Evolutionary conservation across 1,284 basidiomycete genomes (phyloP).

Genomic region (Microbotryum saponariae): DNA sequence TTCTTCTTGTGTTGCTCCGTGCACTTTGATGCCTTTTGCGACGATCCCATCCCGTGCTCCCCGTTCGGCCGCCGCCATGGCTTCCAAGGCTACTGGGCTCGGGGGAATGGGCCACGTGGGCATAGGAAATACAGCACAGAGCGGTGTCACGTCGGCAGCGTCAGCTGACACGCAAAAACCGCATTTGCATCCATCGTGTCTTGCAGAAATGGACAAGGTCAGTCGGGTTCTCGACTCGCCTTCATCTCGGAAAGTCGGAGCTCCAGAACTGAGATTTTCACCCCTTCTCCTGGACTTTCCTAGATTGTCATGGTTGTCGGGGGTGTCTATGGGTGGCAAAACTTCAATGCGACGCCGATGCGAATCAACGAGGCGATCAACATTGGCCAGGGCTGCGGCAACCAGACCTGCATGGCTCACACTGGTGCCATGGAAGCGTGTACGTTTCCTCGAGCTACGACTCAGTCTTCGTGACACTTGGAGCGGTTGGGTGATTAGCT

Average conservation of each 20-base stretch:
- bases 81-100: not conserved
- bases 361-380: slow-evolving; percentile 22
- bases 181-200: no score
- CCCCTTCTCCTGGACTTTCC: no score
- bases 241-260: no score
- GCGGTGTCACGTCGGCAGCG: not conserved
- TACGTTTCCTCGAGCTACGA: no score
- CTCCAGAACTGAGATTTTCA: no score
- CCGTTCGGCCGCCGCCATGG: not conserved
- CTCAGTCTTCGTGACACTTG: no score
- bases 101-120: not conserved
- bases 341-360: not conserved
- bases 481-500: not conserved
- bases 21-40: not conserved
- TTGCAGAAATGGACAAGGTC: slow-evolving; percentile 35
- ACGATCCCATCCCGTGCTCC: no score
- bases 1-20: not conserved
- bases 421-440: slow-evolving; percentile 20
- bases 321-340: not conserved
- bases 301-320: slow-evolving; percentile 28
- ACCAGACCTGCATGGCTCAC: slow-evolving; percentile 31
- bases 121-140: no score
- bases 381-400: slow-evolving; percentile 18
- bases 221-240: no score
- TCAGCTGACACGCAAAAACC: not conserved